Percentiles rank a stretch among this genome's conserved stretches.
Conservation (phyloP, 2,329 filamentous ascomycete species). For the Fusarium humuli region DNA sequence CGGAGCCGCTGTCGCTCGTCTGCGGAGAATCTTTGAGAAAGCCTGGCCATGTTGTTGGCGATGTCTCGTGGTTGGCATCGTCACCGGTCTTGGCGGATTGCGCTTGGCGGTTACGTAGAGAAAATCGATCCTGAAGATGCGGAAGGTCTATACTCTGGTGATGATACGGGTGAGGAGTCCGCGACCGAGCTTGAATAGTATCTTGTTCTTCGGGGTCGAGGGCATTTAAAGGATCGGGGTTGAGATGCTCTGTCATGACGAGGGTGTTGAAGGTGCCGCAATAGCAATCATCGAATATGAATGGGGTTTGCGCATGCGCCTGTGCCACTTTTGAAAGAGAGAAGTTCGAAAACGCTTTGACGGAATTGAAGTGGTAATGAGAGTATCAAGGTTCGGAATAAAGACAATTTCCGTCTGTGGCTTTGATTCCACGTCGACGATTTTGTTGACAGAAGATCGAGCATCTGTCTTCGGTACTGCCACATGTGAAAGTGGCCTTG, state of each 20-base stretch:
- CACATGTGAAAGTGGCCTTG: constrained; percentile 49
- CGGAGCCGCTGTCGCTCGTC: constrained; percentile 89
- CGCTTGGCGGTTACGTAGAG: constrained; percentile 39
- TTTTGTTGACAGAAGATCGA: constrained; percentile 37
- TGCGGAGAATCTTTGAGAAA: constrained; percentile 66
- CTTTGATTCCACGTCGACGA: constrained; percentile 39
- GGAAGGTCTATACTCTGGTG: constrained; percentile 68
- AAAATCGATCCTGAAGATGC: constrained; percentile 59
- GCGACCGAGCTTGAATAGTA: constrained; percentile 62
- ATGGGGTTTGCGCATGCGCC: constrained; percentile 38
- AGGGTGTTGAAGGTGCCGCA: constrained; percentile 36
- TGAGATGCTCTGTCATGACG: constrained; percentile 62
- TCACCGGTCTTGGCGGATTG: constrained; percentile 31
- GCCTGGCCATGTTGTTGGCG: constrained; percentile 43
- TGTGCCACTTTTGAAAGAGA: constrained; percentile 13
- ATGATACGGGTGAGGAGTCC: constrained; percentile 77
- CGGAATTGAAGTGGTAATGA: not conserved
- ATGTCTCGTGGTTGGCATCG: constrained; percentile 39
- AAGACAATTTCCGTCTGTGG: constrained; percentile 27
- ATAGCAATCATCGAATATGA: constrained; percentile 48
- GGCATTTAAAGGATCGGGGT: constrained; percentile 50
- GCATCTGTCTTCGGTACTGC: constrained; percentile 41
- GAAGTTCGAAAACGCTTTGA: constrained; percentile 2
- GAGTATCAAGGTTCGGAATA: constrained; percentile 8
- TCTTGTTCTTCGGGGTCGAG: constrained; percentile 53